Conservation (phyloP, 78 protist genomes). For the Dictyostelium citrinum region DNA sequence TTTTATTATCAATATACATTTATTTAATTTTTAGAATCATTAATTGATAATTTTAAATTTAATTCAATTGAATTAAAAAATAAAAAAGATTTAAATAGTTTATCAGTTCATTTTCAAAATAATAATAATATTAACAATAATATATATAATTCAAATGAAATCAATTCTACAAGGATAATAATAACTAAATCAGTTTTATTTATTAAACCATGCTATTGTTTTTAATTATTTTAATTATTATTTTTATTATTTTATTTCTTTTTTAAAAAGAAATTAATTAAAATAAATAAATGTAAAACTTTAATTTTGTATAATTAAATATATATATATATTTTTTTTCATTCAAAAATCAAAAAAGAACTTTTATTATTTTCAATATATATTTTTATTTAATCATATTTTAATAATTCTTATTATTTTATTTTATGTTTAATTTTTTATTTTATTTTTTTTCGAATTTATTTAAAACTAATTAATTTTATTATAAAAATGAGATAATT, state of each 20-base stretch:
- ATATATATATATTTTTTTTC: neutral
- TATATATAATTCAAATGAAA: neutral
- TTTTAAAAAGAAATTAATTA: neutral
- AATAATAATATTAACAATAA: no score
- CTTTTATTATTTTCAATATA: neutral
- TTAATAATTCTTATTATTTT: no score
- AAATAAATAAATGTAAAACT: neutral
- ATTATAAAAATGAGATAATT: neutral
- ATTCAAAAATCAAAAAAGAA: neutral
- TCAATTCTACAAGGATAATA: neutral
- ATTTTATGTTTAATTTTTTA: no score
- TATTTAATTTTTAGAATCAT: neutral
- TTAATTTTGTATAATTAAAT: neutral
- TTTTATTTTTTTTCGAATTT: neutral
- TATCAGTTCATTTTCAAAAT: neutral
- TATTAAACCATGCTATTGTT: neutral
- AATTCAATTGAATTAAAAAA: neutral
- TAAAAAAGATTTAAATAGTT: neutral
- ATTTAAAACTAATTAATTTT: no score
- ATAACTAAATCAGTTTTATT: neutral
- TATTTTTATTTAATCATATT: no score
- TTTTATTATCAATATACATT: no score
- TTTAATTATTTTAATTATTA: neutral
- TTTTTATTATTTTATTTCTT: no score
- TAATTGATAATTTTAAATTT: neutral